phyloP scores from a whole-genome alignment of 2,329 filamentous ascomycete genomes.

The Phyllosticta citriasiana region DNA sequence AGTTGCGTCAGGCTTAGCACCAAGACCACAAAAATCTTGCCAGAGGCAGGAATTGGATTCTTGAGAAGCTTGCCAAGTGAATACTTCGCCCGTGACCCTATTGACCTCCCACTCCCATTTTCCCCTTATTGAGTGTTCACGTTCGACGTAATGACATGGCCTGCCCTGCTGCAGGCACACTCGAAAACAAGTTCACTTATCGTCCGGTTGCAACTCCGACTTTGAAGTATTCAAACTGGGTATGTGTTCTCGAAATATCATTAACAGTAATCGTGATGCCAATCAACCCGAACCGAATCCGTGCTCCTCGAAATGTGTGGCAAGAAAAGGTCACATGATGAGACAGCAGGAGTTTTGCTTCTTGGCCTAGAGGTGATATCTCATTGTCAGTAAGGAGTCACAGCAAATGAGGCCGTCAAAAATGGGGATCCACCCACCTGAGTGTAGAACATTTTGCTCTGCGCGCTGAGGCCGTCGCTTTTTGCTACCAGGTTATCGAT shows the following conservation, averaged over 20 bases:
- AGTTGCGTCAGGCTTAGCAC: not conserved
- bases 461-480: conserved; percentile 78
- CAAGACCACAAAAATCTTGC: not conserved
- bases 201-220: not conserved
- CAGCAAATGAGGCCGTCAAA: not conserved
- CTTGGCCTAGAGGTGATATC: conserved; percentile 36
- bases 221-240: conserved; percentile 7
- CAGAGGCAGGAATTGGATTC: no score
- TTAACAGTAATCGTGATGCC: conserved; percentile 10
- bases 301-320: conserved; percentile 1
- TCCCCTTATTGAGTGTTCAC: no score
- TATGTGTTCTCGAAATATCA: conserved; percentile 9
- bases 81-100: no score
- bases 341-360: conserved; percentile 53
- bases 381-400: conserved; percentile 7
- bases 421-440: conserved; percentile 39
- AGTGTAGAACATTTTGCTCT: conserved; percentile 97
- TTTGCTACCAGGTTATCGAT: conserved; percentile 89
- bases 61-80: no score
- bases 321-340: conserved; percentile 35
- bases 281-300: conserved; percentile 2
- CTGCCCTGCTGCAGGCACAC: not conserved
- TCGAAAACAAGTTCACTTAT: not conserved
- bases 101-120: no score
- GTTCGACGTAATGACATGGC: no score